A percentile compares a stretch with the other conserved stretches of the same genome.
Evolutionary conservation across 2,329 filamentous ascomycete species (phyloP).

Genomic region (Pseudomassariella vexata): DNA sequence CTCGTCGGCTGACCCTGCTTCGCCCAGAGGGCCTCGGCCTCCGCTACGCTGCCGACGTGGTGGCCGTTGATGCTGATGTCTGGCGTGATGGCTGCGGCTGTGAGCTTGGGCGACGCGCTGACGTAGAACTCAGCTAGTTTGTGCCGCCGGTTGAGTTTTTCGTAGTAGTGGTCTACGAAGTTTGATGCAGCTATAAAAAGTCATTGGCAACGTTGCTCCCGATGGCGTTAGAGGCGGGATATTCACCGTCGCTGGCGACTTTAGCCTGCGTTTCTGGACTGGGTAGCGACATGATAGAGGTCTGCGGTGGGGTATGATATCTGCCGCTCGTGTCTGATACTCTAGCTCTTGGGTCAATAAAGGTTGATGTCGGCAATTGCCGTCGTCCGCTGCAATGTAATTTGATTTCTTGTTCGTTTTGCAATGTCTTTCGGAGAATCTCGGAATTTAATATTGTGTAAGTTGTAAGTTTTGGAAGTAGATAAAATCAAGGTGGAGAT

Average conservation of each 20-base stretch:
- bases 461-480: too few relatives aligned
- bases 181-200: conserved; percentile 60
- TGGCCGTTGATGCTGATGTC: conserved; percentile 80
- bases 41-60: conserved; percentile 52
- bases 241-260: conserved; percentile 29
- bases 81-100: conserved; percentile 44
- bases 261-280: conserved; percentile 22
- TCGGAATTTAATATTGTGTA: too few relatives aligned
- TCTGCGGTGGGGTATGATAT: too few relatives aligned
- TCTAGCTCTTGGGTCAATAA: too few relatives aligned
- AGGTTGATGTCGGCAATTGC: too few relatives aligned
- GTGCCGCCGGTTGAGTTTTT: conserved; percentile 57
- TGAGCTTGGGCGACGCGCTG: conserved; percentile 47
- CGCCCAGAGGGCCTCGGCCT: conserved; percentile 64
- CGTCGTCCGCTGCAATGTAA: too few relatives aligned
- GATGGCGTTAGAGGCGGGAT: background rate
- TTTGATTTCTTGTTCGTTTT: too few relatives aligned
- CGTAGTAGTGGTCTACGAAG: conserved; percentile 73
- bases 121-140: conserved; percentile 67
- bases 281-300: conserved; percentile 17
- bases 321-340: too few relatives aligned
- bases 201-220: too few relatives aligned
- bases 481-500: too few relatives aligned
- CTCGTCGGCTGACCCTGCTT: conserved; percentile 35
- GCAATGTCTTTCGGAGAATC: too few relatives aligned